These are phyloP conservation scores for Ophiocordyceps polyrhachis-furcata DNA, from an alignment of 2,329 filamentous ascomycete species.

Conservation along the genomic window DNA sequence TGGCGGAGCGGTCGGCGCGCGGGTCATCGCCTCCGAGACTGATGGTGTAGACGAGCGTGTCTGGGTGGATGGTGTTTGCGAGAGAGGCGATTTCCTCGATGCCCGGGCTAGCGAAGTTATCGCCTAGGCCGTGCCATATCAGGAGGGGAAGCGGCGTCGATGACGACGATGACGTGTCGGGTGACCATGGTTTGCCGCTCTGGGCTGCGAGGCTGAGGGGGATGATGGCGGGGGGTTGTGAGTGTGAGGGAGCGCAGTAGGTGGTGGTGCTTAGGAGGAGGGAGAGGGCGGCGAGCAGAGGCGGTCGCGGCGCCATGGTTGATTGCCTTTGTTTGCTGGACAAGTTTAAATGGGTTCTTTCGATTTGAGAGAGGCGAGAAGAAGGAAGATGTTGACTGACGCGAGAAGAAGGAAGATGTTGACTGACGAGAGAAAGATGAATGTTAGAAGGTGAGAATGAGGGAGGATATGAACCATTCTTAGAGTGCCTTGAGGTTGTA, in stretches of 20 bases:
- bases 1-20: constrained; percentile 55
- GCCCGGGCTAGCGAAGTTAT: constrained; percentile 59
- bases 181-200: background rate
- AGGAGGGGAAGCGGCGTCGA: constrained; percentile 67
- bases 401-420: too few relatives aligned
- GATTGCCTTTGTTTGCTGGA: background rate
- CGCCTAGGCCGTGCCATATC: constrained; percentile 78
- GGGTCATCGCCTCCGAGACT: constrained; percentile 44
- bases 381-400: too few relatives aligned
- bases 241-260: background rate
- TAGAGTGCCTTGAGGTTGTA: background rate
- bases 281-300: constrained; percentile 10
- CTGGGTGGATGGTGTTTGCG: constrained; percentile 54
- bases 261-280: too few relatives aligned
- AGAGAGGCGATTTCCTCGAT: constrained; percentile 53
- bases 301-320: background rate
- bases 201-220: background rate
- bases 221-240: constrained; percentile 13
- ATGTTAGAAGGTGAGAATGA: background rate
- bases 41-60: constrained; percentile 69
- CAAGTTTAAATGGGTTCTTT: background rate
- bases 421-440: background rate
- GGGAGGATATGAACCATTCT: background rate
- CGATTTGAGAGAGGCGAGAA: background rate
- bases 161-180: background rate